These are phyloP conservation scores for Elsinoe australis DNA, from an alignment of 2,329 filamentous ascomycete species.

Conservation along the genomic window DNA sequence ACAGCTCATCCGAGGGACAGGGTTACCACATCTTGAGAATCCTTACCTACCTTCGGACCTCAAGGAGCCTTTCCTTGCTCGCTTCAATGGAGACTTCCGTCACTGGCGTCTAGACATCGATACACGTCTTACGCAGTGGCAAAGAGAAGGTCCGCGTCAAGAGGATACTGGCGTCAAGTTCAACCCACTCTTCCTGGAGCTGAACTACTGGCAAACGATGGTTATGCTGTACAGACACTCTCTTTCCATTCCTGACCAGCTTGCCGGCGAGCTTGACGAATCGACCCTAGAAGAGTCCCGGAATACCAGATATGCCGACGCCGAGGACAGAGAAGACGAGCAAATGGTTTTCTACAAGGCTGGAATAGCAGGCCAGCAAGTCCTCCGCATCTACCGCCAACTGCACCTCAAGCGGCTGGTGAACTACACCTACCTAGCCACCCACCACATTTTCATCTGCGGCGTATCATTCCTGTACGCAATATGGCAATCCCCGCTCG, in stretches of 20 bases:
- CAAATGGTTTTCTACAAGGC: slow-evolving; percentile 90
- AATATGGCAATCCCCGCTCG: slow-evolving; percentile 89
- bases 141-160: slow-evolving; percentile 68
- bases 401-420: slow-evolving; percentile 81
- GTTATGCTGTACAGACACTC: slow-evolving; percentile 91
- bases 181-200: slow-evolving; percentile 78
- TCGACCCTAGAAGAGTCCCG: slow-evolving; percentile 49
- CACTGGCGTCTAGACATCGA: slow-evolving; percentile 87
- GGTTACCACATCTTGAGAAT: slow-evolving; percentile 54
- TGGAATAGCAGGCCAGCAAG: slow-evolving; percentile 88
- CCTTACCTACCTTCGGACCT: slow-evolving; percentile 70
- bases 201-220: slow-evolving; percentile 97
- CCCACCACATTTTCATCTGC: slow-evolving; percentile 95
- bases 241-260: slow-evolving; percentile 68
- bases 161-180: slow-evolving; percentile 80
- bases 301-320: slow-evolving; percentile 46
- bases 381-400: slow-evolving; percentile 82
- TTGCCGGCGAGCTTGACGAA: slow-evolving; percentile 66
- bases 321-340: slow-evolving; percentile 69
- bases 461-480: slow-evolving; percentile 91
- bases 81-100: slow-evolving; percentile 69
- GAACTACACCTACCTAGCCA: slow-evolving; percentile 92
- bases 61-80: slow-evolving; percentile 74
- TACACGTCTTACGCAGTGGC: slow-evolving; percentile 75
- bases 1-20: slow-evolving; percentile 61